These are phyloP conservation scores for Ceratocystis colombiana DNA, from an alignment of 2,329 filamentous ascomycete species.

Conservation along the genomic window DNA sequence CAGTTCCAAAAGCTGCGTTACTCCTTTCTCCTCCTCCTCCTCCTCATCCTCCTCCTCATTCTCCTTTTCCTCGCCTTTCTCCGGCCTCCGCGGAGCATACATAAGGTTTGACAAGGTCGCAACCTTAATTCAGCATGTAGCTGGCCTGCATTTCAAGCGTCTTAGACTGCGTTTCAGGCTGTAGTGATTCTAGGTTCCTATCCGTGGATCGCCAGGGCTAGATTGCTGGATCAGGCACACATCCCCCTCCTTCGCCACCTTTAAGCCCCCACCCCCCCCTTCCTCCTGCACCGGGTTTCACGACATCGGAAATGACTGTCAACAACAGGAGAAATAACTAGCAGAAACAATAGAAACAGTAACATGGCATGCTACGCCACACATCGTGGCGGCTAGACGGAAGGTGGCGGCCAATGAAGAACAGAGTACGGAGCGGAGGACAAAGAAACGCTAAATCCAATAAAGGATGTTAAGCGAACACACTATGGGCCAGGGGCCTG, in stretches of 20 bases:
- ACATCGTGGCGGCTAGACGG: no score
- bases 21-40: neutral
- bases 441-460: no score
- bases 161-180: constrained; percentile 8
- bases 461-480: no score
- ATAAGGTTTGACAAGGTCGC: neutral
- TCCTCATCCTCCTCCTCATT: neutral
- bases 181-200: neutral
- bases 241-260: neutral
- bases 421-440: no score
- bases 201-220: neutral
- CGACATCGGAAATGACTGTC: neutral
- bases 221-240: neutral
- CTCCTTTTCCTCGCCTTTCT: no score
- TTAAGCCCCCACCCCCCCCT: neutral
- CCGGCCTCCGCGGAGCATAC: neutral
- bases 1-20: neutral
- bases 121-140: neutral
- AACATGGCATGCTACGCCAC: no score
- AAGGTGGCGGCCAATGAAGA: no score
- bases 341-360: no score
- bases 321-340: no score
- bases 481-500: no score
- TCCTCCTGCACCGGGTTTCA: neutral
- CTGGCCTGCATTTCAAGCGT: neutral